Conservation (phyloP, 805 yeast genomes). For the Saccharomycopsis sp. region DNA sequence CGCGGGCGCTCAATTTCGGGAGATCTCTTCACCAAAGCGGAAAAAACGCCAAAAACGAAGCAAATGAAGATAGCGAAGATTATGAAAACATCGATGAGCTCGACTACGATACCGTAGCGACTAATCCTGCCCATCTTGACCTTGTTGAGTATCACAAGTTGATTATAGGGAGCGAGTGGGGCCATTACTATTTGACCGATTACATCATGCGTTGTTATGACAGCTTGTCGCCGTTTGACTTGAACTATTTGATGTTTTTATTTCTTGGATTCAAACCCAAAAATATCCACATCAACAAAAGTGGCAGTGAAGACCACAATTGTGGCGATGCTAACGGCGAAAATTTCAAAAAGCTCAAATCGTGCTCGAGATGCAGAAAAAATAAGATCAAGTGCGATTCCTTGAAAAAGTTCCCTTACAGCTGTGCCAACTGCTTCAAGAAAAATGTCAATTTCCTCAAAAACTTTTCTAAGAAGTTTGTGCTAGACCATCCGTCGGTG, state of each 20-base stretch:
- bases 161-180: neutral
- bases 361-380: slow-evolving; percentile 20
- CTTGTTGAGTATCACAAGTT: slow-evolving; percentile 2
- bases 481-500: neutral
- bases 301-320: neutral
- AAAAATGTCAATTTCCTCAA: slow-evolving; percentile 17
- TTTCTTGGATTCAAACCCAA: slow-evolving; percentile 11
- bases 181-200: slow-evolving; percentile 1
- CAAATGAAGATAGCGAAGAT: slow-evolving; percentile 2
- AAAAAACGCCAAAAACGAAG: neutral
- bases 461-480: neutral
- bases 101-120: slow-evolving; percentile 10
- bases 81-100: slow-evolving; percentile 10
- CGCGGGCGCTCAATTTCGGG: slow-evolving; percentile 9
- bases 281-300: neutral
- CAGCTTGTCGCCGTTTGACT: slow-evolving; percentile 6
- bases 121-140: slow-evolving; percentile 7
- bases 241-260: slow-evolving; percentile 19
- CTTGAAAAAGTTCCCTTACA: slow-evolving; percentile 17
- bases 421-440: slow-evolving; percentile 20
- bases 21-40: neutral
- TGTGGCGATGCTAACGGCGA: slow-evolving; percentile 2
- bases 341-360: slow-evolving; percentile 18
- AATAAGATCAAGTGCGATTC: slow-evolving; percentile 21
- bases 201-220: slow-evolving; percentile 17